These are phyloP conservation scores for Phytophthora tubulina DNA, from an alignment of 352 stramenopile species.

Conservation along the genomic window DNA sequence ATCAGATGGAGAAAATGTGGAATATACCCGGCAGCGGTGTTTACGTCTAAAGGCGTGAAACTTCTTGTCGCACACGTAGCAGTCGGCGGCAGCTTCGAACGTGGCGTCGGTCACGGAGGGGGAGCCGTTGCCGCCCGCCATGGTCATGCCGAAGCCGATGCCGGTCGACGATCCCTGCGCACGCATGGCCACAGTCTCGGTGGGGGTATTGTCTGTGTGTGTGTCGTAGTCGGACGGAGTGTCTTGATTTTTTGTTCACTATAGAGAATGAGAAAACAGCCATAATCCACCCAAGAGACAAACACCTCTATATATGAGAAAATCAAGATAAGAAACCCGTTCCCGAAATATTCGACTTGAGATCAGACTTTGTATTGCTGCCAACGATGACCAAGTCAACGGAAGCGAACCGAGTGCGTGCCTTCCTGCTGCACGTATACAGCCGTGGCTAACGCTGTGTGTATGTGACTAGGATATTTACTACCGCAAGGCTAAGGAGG, in stretches of 20 bases:
- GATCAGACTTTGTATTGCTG: background rate
- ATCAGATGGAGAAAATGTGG: background rate
- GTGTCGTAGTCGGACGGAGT: conserved; percentile 19
- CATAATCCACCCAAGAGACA: background rate
- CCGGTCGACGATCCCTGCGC: conserved; percentile 27
- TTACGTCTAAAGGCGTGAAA: conserved; percentile 89
- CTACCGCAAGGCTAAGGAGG: conserved; percentile 95
- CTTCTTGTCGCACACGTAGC: conserved; percentile 85
- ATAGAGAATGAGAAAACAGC: conserved; percentile 9
- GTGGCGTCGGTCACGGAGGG: conserved; percentile 49
- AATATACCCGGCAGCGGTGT: conserved; percentile 77
- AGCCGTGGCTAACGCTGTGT: conserved; percentile 4
- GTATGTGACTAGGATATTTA: conserved; percentile 74
- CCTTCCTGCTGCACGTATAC: background rate
- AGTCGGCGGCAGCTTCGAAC: conserved; percentile 75
- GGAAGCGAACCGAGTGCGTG: conserved; percentile 68
- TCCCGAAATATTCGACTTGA: conserved; percentile 8
- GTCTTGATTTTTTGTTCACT: conserved; percentile 30
- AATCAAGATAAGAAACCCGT: background rate
- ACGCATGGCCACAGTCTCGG: conserved; percentile 28
- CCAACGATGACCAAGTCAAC: conserved; percentile 64
- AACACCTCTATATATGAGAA: conserved; percentile 18
- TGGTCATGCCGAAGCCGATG: conserved; percentile 39
- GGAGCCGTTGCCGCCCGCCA: conserved; percentile 22
- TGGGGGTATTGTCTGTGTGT: conserved; percentile 9